Evolutionary conservation across 495 filamentous ascomycete species (phyloP).

Genomic region (Penicillium salamii): DNA sequence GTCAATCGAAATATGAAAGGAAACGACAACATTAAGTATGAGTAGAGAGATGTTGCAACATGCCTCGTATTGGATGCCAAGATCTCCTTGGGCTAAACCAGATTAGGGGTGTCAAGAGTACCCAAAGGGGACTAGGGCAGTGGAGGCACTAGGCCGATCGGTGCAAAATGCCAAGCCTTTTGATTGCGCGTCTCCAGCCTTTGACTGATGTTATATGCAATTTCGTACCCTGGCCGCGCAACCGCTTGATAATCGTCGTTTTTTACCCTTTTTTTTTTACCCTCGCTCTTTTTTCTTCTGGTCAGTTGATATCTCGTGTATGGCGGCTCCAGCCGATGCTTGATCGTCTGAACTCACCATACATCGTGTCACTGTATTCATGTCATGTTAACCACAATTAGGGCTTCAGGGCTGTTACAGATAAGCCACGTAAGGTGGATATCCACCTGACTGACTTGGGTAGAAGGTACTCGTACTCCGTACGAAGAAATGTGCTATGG

Average conservation of each 20-base stretch:
- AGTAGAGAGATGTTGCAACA: neutral
- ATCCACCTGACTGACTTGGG: too few species aligned
- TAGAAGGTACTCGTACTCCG: too few species aligned
- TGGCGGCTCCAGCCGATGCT: neutral
- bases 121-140: slow-evolving; percentile 19
- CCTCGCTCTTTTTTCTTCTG: neutral
- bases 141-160: slow-evolving; percentile 41
- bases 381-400: neutral
- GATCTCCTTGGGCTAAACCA: neutral
- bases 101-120: slow-evolving; percentile 3
- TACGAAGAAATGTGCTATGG: too few species aligned
- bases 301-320: neutral
- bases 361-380: neutral
- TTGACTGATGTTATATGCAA: slow-evolving; percentile 4
- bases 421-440: neutral
- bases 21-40: too few species aligned
- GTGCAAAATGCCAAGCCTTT: slow-evolving; percentile 40
- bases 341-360: neutral
- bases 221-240: slow-evolving; percentile 13
- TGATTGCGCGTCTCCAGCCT: slow-evolving; percentile 47
- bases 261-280: neutral
- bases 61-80: slow-evolving; percentile 11
- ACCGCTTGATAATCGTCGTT: neutral
- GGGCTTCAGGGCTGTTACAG: neutral
- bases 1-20: neutral